phyloP scores from a whole-genome alignment of 306 rosid species.

The Rosa persica region DNA sequence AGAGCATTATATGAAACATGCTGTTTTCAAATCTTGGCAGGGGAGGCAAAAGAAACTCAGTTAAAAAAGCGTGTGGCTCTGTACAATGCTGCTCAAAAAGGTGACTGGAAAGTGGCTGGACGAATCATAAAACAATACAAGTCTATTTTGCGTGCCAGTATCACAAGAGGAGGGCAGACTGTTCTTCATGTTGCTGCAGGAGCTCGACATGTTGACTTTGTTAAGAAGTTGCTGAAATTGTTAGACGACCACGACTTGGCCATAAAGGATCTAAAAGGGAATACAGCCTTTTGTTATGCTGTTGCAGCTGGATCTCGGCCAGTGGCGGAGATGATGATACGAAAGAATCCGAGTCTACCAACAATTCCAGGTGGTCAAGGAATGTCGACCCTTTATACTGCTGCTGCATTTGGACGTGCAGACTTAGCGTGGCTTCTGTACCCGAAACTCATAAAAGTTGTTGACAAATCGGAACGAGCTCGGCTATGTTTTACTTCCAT shows the following conservation, averaged over 20 bases:
- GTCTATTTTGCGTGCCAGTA: not conserved
- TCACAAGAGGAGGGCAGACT: not conserved
- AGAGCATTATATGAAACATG: no score
- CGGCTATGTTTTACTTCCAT: not conserved
- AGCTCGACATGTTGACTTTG: not conserved
- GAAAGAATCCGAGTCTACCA: not conserved
- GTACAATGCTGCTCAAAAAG: no score
- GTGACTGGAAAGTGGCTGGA: not conserved
- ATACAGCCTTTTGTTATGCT: constrained; percentile 8
- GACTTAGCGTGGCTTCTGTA: not conserved
- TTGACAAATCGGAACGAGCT: not conserved
- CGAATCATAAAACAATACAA: not conserved
- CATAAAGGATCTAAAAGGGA: not conserved
- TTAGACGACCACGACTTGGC: not conserved
- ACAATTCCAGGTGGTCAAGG: not conserved
- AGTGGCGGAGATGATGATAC: constrained; percentile 17
- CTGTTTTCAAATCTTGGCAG: no score
- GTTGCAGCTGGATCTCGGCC: constrained; percentile 6
- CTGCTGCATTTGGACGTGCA: not conserved
- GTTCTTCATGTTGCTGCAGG: constrained; percentile 12
- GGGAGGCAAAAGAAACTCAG: no score
- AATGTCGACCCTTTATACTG: not conserved
- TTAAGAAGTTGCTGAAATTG: constrained; percentile 1
- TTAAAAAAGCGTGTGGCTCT: no score
- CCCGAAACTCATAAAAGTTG: not conserved